Percentiles rank a stretch among this genome's conserved stretches.
Evolutionary conservation across 441 rosid genomes (phyloP).

Genomic region (Dalechampia spathulata): DNA sequence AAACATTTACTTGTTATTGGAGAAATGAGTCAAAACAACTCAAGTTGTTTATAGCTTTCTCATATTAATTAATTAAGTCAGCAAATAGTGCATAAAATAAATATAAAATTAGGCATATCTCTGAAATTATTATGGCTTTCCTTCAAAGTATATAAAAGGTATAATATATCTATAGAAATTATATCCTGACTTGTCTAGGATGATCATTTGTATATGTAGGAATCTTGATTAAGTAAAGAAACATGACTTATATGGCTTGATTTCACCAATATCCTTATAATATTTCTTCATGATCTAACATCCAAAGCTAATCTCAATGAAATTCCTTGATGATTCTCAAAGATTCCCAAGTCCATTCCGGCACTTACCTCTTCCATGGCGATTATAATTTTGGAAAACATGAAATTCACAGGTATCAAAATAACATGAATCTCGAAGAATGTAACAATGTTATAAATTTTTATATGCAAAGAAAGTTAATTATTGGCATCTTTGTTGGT

Average conservation of each 20-base stretch:
- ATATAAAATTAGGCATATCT: too few relatives aligned
- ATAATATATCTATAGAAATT: too few relatives aligned
- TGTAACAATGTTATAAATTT: constrained; percentile 60
- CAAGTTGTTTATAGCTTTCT: too few relatives aligned
- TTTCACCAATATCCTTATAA: constrained; percentile 53
- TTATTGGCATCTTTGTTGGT: constrained; percentile 61
- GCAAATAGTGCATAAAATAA: too few relatives aligned
- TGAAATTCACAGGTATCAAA: constrained; percentile 52
- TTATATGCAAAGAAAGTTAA: constrained; percentile 54
- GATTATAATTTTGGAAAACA: constrained; percentile 50
- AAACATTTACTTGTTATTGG: too few relatives aligned
- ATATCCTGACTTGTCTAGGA: too few relatives aligned
- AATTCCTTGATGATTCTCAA: constrained; percentile 30
- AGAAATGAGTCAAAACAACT: too few relatives aligned
- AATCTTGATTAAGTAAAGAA: constrained; percentile 18
- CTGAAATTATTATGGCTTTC: too few relatives aligned
- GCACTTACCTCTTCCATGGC: constrained; percentile 83
- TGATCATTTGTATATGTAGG: constrained; percentile 32
- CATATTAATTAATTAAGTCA: too few relatives aligned
- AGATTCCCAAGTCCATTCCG: constrained; percentile 35
- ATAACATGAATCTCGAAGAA: constrained; percentile 74
- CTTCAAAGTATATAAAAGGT: too few relatives aligned
- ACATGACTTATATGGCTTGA: constrained; percentile 33
- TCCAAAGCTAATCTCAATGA: constrained; percentile 42
- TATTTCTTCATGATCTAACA: constrained; percentile 40